Conservation (phyloP, 192 early-diverging fungal species). For the Linderina pennispora region DNA sequence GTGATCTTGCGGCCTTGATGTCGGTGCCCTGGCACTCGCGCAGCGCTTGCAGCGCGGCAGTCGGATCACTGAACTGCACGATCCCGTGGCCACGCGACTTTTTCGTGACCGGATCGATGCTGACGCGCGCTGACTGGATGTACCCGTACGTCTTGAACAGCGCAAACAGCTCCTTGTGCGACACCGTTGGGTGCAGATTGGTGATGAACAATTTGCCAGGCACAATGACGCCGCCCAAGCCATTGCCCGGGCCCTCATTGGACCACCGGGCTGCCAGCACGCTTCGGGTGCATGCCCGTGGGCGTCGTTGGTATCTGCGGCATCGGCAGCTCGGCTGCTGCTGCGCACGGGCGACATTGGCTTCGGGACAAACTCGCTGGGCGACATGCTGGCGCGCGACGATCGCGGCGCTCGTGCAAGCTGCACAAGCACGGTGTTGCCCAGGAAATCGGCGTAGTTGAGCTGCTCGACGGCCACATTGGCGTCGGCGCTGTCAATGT, state of each 20-base stretch:
- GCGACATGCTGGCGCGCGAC: constrained; percentile 8
- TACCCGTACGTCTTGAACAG: constrained; percentile 51
- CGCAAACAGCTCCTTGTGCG: constrained; percentile 50
- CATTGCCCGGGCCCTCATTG: constrained; percentile 15
- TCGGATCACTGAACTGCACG: constrained; percentile 45
- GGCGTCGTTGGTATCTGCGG: background rate
- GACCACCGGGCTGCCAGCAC: background rate
- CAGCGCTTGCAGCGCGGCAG: constrained; percentile 34
- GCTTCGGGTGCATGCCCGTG: background rate
- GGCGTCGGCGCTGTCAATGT: constrained; percentile 19
- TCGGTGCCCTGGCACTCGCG: constrained; percentile 43
- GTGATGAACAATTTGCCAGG: constrained; percentile 50
- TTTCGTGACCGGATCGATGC: constrained; percentile 38
- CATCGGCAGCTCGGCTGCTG: too few species aligned
- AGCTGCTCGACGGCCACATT: constrained; percentile 39
- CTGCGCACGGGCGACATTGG: too few species aligned
- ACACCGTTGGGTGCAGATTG: constrained; percentile 44
- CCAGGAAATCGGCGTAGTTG: constrained; percentile 37
- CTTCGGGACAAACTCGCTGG: constrained; percentile 5
- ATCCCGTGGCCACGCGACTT: constrained; percentile 45
- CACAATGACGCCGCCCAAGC: constrained; percentile 38
- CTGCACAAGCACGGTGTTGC: constrained; percentile 30
- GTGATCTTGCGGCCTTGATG: constrained; percentile 45
- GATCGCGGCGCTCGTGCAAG: constrained; percentile 12
- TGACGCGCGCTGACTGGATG: constrained; percentile 47